Evolutionary conservation across 208 protist species (phyloP).

Genomic region (Acanthamoeba castellanii): DNA sequence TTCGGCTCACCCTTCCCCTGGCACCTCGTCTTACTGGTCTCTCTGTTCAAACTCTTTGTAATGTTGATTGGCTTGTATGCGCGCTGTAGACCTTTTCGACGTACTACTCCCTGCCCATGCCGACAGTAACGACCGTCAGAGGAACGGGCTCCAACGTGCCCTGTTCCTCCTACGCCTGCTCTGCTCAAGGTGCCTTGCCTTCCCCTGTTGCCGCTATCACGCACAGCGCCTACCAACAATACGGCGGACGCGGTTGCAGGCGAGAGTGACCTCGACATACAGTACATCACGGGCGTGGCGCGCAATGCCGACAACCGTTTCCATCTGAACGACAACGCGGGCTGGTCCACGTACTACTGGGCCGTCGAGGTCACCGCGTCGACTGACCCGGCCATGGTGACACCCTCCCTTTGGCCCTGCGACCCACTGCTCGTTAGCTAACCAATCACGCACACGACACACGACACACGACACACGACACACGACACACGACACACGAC

Average conservation of each 20-base stretch:
- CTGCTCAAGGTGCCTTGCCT: too few relatives aligned
- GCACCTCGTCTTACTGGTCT: too few relatives aligned
- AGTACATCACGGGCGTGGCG: slow-evolving; percentile 31
- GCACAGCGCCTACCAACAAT: too few relatives aligned
- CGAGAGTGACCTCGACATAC: slow-evolving; percentile 31
- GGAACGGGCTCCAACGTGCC: background rate
- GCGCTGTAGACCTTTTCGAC: background rate
- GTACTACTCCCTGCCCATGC: background rate
- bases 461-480: too few relatives aligned
- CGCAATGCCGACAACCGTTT: background rate
- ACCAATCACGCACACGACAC: background rate
- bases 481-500: too few relatives aligned
- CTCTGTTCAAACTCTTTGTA: too few relatives aligned
- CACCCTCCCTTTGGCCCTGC: background rate
- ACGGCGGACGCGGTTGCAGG: background rate
- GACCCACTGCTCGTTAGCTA: background rate
- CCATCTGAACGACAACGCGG: slow-evolving; percentile 39
- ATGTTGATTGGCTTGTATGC: too few relatives aligned
- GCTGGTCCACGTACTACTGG: background rate
- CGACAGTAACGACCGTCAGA: background rate
- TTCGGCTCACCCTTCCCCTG: background rate
- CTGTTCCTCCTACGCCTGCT: background rate
- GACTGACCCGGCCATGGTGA: background rate
- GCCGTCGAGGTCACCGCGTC: background rate
- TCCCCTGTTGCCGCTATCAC: too few relatives aligned